Percentiles rank a stretch among this genome's conserved stretches.
Evolutionary conservation across 768 basidiomycete genomes (phyloP).

Genomic region (Tylopilus sp.): DNA sequence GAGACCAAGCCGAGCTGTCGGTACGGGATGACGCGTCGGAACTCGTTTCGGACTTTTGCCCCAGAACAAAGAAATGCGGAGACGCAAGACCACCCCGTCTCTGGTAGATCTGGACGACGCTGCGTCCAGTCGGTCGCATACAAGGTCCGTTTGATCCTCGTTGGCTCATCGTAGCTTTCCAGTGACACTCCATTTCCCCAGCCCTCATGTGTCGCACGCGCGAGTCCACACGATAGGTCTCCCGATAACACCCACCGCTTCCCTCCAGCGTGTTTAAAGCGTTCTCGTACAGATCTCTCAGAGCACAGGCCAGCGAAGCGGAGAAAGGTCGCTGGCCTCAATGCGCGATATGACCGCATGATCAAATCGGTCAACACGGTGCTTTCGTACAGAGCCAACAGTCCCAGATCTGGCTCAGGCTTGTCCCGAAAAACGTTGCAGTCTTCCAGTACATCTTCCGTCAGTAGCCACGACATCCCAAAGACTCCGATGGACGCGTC

Average conservation of each 20-base stretch:
- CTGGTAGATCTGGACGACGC: slow-evolving; percentile 2
- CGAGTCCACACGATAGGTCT: slow-evolving; percentile 16
- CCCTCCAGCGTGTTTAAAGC: not conserved
- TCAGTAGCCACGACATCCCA: slow-evolving; percentile 39
- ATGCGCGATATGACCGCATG: slow-evolving; percentile 66
- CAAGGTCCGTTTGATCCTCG: slow-evolving; percentile 15
- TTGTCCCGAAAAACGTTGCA: slow-evolving; percentile 29
- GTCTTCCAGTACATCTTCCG: slow-evolving; percentile 46
- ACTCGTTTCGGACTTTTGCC: not conserved
- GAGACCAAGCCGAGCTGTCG: no score
- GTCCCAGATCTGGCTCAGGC: slow-evolving; percentile 19
- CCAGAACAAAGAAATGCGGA: not conserved
- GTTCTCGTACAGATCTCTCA: slow-evolving; percentile 8
- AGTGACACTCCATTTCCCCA: slow-evolving; percentile 1
- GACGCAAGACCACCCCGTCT: not conserved
- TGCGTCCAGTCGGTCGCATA: slow-evolving; percentile 10
- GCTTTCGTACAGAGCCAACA: slow-evolving; percentile 20
- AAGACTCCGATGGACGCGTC: slow-evolving; percentile 43
- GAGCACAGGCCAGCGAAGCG: slow-evolving; percentile 39
- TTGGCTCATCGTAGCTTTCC: not conserved
- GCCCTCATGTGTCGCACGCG: not conserved
- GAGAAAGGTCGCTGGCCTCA: slow-evolving; percentile 47
- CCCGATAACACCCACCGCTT: not conserved
- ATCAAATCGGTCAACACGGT: slow-evolving; percentile 52
- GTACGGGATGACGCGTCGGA: not conserved